phyloP scores from a whole-genome alignment of 768 basidiomycete species.

The Flagelloscypha sp. region DNA sequence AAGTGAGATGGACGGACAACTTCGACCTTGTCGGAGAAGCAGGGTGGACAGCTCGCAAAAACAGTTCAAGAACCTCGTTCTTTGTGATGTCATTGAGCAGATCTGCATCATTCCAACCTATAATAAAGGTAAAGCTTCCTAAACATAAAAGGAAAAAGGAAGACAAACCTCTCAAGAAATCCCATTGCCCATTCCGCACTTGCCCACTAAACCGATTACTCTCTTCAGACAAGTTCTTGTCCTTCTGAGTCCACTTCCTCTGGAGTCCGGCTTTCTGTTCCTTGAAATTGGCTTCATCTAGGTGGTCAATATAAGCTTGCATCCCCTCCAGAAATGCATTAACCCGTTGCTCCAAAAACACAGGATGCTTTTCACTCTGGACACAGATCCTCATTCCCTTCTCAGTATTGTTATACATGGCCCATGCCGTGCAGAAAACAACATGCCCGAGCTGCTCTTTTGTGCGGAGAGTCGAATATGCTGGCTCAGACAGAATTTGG shows the following conservation, averaged over 20 bases:
- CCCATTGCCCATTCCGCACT: constrained; percentile 72
- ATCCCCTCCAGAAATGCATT: constrained; percentile 80
- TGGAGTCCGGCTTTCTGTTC: constrained; percentile 73
- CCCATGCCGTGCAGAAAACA: constrained; percentile 55
- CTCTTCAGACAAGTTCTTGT: constrained; percentile 88
- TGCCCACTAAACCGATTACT: constrained; percentile 56
- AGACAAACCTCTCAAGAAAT: constrained; percentile 79
- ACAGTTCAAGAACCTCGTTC: constrained; percentile 64
- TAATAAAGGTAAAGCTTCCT: no score
- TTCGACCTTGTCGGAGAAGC: constrained; percentile 66
- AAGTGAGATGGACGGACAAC: constrained; percentile 73
- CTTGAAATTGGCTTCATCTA: constrained; percentile 65
- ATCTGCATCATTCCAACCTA: constrained; percentile 67
- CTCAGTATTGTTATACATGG: constrained; percentile 54
- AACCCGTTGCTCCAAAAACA: constrained; percentile 78
- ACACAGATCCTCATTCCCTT: constrained; percentile 76
- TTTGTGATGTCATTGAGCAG: constrained; percentile 60
- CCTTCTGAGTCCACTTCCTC: constrained; percentile 74
- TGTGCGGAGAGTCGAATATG: constrained; percentile 85
- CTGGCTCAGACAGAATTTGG: constrained; percentile 85
- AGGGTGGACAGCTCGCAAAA: constrained; percentile 62
- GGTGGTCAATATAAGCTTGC: constrained; percentile 55
- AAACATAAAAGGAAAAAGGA: constrained; percentile 27
- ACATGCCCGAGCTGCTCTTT: constrained; percentile 95
- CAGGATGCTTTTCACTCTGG: constrained; percentile 79